Evolutionary conservation across 2,329 filamentous ascomycete species (phyloP), one percentile per base, ranked within the genome.

Genomic region (Verruconis gallopava): DNA sequence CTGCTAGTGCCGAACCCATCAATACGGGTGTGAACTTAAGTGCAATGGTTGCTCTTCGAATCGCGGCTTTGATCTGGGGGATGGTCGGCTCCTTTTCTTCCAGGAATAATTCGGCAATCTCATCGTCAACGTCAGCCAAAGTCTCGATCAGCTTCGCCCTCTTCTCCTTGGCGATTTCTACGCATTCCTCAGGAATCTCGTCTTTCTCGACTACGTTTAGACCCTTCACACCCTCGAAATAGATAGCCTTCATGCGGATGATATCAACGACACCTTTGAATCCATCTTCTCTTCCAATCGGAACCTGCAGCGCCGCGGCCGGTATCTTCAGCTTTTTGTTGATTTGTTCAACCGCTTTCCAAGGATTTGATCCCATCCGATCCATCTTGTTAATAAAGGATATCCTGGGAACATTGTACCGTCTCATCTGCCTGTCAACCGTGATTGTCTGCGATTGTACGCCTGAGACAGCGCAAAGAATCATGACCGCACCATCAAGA

Each of bases 371-470:
- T 46, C 91, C 91, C 82, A 95, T 95, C 50, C 91, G 81, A 58
- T 98, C 91, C 89, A 98, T 96, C 73, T 98, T 98, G 71, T 98
- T 98, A 60, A 98, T 78, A 57, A 98, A 98, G 42, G 84, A 93
- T 60, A 98, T 79, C 53, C 91, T 76, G 47, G 91, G 91, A 48
- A 98, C 80, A 58, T 96, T 89, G 71, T 98, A 98, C 52, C 91
- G 79, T 69, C 86, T 85, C 91, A 98, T 98, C 68, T 98, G 91
- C 53, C 91, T 77, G 62, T 98, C 88, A 49, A 98, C 91, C 1
- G 91, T 98, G 53, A 95, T 95, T 15, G 91, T 98, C 66, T 98
- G 91, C 58, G 81, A 89, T 66, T 98, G 91, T 22, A 98, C 91
- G 58, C 91, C 91, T 55, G 85, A 93, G 47, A 96, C 91, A 47